These are phyloP conservation scores for Xylaria sp. DNA, from an alignment of 2,329 filamentous ascomycete genomes.

Conservation along the genomic window DNA sequence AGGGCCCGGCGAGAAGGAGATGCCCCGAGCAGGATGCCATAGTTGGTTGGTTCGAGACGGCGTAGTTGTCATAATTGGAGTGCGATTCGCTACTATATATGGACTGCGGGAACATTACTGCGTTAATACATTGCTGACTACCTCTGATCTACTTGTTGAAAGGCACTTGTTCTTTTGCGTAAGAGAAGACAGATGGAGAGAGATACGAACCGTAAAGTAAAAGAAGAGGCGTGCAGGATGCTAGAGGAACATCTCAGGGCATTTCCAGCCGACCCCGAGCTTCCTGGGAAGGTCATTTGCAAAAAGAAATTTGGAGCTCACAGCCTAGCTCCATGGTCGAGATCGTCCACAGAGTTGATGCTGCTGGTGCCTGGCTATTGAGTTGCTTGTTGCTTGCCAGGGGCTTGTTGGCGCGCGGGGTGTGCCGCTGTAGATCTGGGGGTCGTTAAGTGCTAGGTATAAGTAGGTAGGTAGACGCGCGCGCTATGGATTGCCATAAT, in stretches of 20 bases:
- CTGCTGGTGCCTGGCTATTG: background rate
- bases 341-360: slow-evolving; percentile 30
- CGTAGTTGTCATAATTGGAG: slow-evolving; percentile 43
- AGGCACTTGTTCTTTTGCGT: background rate
- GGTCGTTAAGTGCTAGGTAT: background rate
- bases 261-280: slow-evolving; percentile 45
- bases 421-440: background rate
- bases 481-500: background rate
- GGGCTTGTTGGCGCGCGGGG: background rate
- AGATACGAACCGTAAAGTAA: slow-evolving; percentile 37
- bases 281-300: slow-evolving; percentile 44
- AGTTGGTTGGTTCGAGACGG: slow-evolving; percentile 43
- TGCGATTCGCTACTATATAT: slow-evolving; percentile 27
- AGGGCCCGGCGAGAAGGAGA: slow-evolving; percentile 45
- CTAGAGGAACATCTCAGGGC: slow-evolving; percentile 43
- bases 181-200: background rate
- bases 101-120: slow-evolving; percentile 12
- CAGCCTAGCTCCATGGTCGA: slow-evolving; percentile 46
- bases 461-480: background rate
- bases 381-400: background rate
- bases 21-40: slow-evolving; percentile 50
- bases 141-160: background rate
- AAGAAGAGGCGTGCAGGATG: slow-evolving; percentile 32
- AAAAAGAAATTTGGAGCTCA: slow-evolving; percentile 28
- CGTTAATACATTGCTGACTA: slow-evolving; percentile 5